A percentile compares a stretch with the other conserved stretches of the same genome.
Evolutionary conservation across 495 filamentous ascomycete genomes (phyloP).

Genomic region (Venustampulla echinocandica): DNA sequence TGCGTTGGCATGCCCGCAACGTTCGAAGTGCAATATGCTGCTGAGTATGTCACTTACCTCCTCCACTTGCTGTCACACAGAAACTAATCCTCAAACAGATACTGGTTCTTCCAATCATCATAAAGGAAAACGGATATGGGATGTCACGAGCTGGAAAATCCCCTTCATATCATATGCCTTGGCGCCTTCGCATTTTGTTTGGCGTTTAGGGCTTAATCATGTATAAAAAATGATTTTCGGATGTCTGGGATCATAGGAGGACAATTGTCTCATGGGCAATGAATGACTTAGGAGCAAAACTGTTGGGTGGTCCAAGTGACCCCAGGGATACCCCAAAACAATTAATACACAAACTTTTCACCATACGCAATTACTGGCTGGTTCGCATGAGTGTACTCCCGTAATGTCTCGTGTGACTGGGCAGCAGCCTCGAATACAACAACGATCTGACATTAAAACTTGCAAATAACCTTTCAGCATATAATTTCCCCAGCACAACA

Average conservation of each 20-base stretch:
- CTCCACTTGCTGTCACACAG: neutral
- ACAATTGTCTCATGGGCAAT: no score
- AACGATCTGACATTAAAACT: no score
- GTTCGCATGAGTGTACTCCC: no score
- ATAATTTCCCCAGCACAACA: neutral
- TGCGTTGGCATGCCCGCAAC: constrained; percentile 54
- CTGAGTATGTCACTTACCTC: constrained; percentile 52
- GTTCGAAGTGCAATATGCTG: constrained; percentile 73
- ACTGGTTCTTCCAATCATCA: constrained; percentile 4
- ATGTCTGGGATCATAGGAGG: no score
- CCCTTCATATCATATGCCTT: no score
- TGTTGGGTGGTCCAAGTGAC: neutral
- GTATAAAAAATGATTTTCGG: neutral
- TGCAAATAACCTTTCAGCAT: neutral
- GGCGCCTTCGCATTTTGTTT: neutral
- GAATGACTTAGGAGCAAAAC: no score
- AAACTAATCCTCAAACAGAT: neutral
- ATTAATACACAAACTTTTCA: neutral
- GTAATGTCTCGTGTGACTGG: no score
- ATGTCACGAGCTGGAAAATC: no score
- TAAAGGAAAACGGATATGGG: neutral
- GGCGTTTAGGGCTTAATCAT: constrained; percentile 1
- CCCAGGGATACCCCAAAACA: neutral
- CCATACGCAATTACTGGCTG: neutral
- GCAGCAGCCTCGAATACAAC: no score